Evolutionary conservation across 306 rosid genomes (phyloP), one percentile per base, ranked within the genome.

Genomic region (Hippophae gyantsensis): DNA sequence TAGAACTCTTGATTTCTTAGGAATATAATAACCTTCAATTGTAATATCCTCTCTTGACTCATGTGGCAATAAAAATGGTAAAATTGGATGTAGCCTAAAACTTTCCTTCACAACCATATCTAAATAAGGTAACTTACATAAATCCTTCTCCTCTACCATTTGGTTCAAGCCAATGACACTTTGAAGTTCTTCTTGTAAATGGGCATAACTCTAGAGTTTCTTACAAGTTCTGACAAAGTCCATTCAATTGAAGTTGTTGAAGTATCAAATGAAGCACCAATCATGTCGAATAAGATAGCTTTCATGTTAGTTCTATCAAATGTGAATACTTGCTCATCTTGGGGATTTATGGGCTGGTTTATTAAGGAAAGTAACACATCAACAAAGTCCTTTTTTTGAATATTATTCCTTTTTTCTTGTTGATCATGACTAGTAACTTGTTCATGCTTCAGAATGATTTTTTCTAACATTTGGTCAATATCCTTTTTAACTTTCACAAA

Each of bases 21-120:
- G 51, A 18, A 71, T 58, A 43, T 63, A 18, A 42, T 51, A 47
- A 6, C 76, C 71, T 18, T 64, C 43, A 10, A 71, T 12, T 1
- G 44, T n/a, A 7, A 47, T 41, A 49, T 71, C 71, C 40, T 59
- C 51, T 8, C 44, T 64, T 14, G 70, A 58, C 47, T 52, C 62
- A 23, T 1, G 66, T 7, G 76, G 67, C 42, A 58, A 0, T 7
- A 64, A 61, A 0, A 71, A 42, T 9, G 76, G 76, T 11, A 8
- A 76, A 26, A 67, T 52, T 0, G 82, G 81, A 13, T 80, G 57
- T 56, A 77, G 66, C 43, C 86, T 59, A 0, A 76, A 49, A 18
- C 71, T 60, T 58, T 77, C 89, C 25, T 79, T 82, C 10, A 80
- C 52, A 4, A 83, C 72, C 72, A 74, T 66, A 26, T 61, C 63